phyloP scores from a whole-genome alignment of 306 rosid species.

The Neltuma alba region DNA sequence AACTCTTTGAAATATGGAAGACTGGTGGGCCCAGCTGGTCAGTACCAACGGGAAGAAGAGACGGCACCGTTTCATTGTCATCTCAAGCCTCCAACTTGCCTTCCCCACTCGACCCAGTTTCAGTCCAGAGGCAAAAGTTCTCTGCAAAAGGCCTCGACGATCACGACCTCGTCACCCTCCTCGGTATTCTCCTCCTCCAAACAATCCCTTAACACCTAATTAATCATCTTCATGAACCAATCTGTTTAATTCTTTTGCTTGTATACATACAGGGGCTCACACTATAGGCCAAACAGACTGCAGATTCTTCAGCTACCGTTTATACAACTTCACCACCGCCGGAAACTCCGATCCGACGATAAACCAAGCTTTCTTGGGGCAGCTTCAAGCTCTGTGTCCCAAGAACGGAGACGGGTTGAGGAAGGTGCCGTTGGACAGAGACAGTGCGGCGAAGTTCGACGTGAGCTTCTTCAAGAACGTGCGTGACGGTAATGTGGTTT shows the following conservation, averaged over 20 bases:
- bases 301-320: slow-evolving; percentile 54
- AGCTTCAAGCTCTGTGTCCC: slow-evolving; percentile 49
- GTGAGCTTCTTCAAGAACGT: slow-evolving; percentile 64
- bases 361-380: slow-evolving; percentile 41
- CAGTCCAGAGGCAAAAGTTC: slow-evolving; percentile 60
- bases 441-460: slow-evolving; percentile 55
- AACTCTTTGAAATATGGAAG: slow-evolving; percentile 25
- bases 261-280: slow-evolving; percentile 47
- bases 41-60: slow-evolving; percentile 64
- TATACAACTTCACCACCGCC: slow-evolving; percentile 54
- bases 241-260: background rate
- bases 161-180: no score
- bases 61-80: no score
- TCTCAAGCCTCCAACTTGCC: slow-evolving; percentile 64
- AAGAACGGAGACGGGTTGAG: slow-evolving; percentile 49
- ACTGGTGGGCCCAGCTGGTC: slow-evolving; percentile 71
- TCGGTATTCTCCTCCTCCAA: no score
- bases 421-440: slow-evolving; percentile 54
- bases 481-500: slow-evolving; percentile 57
- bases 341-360: slow-evolving; percentile 60
- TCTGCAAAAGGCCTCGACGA: no score
- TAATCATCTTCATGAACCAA: no score
- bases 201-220: no score
- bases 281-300: no score
- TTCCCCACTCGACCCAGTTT: slow-evolving; percentile 75